Base-by-base conservation (phyloP, 2,329 filamentous ascomycete genomes). In the Torrubiella hemipterigena region DNA sequence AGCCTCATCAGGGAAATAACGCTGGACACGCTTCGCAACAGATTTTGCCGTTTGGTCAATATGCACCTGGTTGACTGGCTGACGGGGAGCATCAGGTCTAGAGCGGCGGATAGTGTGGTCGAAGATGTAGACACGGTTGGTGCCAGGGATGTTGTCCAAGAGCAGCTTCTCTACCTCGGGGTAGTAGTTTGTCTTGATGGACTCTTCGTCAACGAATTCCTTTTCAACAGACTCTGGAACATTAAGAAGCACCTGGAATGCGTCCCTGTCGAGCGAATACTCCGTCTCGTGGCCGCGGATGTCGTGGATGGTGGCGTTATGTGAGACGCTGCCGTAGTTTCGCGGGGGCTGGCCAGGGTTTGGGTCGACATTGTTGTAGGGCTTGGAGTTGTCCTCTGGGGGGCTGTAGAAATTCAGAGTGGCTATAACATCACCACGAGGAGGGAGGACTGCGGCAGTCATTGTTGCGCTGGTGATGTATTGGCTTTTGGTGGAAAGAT, bases 91-190 rank as follows among this genome's bases (percentile, higher is more conserved):
- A 32, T 61, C 54, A 0, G 74, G 67, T 3, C 55, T 50, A 9
- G 72, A 63, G 25, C 81, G 72, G n/a, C 86, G 79, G 51, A 93
- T 73, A 7, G 85, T 93, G 60, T 94, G 82, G 62, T 93, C 85
- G 57, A 93, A 94, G 49, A 93, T 60, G 42, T 83, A 61, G 18
- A 93, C 63, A 5, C 67, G 65, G 34, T 70, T 65, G 17, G 72
- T 67, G 32, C 79, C 81, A 1, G 78, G 75, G 12, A 93, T 63
- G 35, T 73, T 55, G 11, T 72, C 58, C 3, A 86, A 59, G 1
- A 95, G 61, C 17, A 93, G 59, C 29, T 67, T 52, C 56, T 87
- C 79, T 7, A 93, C 72, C 50, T 94, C 85, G 0, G 84, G 80
- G 59, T 95, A 95, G 64, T 93, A 95, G 32, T 74, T 67, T 2